Evolutionary conservation across 768 basidiomycete genomes (phyloP).

Genomic region (Tricholoma saponaceum): DNA sequence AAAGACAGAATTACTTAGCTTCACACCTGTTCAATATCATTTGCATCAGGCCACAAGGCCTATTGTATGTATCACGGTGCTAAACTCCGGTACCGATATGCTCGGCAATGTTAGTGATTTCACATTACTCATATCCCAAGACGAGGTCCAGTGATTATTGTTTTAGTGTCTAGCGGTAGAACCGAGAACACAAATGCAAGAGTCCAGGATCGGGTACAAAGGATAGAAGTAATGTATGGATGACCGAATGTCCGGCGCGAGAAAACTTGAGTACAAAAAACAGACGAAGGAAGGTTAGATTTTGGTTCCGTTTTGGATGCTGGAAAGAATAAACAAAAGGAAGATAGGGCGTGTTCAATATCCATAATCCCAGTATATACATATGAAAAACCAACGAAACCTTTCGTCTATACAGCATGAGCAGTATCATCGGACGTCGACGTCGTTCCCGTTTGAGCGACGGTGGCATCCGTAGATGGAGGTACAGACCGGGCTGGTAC

Average conservation of each 20-base stretch:
- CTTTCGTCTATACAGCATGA: not conserved
- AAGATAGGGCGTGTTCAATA: not conserved
- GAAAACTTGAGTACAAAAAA: not conserved
- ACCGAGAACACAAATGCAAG: not conserved
- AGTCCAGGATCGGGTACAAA: not conserved
- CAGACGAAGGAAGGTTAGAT: not conserved
- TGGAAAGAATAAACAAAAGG: not conserved
- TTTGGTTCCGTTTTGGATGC: not conserved
- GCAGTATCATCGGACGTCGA: not conserved
- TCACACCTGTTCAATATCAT: no score
- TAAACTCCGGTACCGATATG: not conserved
- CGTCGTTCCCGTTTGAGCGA: not conserved
- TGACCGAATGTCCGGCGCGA: not conserved
- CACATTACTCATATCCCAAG: not conserved
- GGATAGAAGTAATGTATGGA: not conserved
- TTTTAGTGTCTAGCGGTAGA: not conserved
- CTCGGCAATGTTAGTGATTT: not conserved
- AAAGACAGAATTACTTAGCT: no score
- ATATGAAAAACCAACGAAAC: not conserved
- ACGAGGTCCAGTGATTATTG: not conserved
- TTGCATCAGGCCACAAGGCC: not conserved
- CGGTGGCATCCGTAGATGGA: conserved; percentile 5
- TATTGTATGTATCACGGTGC: no score
- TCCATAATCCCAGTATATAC: not conserved
- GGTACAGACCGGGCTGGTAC: conserved; percentile 2